These are phyloP conservation scores for Westerdykella aurantiaca DNA, from an alignment of 2,329 filamentous ascomycete genomes.

Conservation along the genomic window DNA sequence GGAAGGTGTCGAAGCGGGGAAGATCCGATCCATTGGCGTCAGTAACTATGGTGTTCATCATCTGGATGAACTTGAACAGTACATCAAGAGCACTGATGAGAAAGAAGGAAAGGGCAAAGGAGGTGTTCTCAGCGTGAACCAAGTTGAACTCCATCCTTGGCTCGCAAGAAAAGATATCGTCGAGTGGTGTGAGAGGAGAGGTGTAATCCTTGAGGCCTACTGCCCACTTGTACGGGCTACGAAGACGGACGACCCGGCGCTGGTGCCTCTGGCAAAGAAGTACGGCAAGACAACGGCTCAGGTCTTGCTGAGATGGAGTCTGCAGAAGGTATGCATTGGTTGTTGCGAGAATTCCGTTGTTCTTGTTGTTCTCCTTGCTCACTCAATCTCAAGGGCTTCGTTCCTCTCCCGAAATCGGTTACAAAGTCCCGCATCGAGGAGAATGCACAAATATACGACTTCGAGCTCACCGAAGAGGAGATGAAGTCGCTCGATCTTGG, in stretches of 20 bases:
- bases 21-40: conserved; percentile 50
- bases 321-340: conserved; percentile 27
- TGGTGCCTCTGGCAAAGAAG: conserved; percentile 50
- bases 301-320: conserved; percentile 56
- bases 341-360: not conserved
- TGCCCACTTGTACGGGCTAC: conserved; percentile 42
- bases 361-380: not conserved
- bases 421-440: conserved; percentile 56
- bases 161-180: conserved; percentile 72
- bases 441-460: conserved; percentile 56
- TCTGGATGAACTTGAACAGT: conserved; percentile 49
- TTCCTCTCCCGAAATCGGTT: conserved; percentile 58
- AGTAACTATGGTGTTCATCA: conserved; percentile 53
- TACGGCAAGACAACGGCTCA: conserved; percentile 55
- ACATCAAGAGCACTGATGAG: conserved; percentile 58
- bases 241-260: conserved; percentile 48
- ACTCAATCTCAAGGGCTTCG: conserved; percentile 45
- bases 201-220: conserved; percentile 46
- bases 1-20: conserved; percentile 48
- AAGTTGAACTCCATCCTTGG: conserved; percentile 85
- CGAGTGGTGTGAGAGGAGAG: conserved; percentile 61
- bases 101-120: conserved; percentile 57
- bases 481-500: conserved; percentile 52
- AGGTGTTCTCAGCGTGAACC: conserved; percentile 73
- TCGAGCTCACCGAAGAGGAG: conserved; percentile 53